Base-by-base conservation (phyloP, 768 basidiomycete genomes). In the Boletus edulis region DNA sequence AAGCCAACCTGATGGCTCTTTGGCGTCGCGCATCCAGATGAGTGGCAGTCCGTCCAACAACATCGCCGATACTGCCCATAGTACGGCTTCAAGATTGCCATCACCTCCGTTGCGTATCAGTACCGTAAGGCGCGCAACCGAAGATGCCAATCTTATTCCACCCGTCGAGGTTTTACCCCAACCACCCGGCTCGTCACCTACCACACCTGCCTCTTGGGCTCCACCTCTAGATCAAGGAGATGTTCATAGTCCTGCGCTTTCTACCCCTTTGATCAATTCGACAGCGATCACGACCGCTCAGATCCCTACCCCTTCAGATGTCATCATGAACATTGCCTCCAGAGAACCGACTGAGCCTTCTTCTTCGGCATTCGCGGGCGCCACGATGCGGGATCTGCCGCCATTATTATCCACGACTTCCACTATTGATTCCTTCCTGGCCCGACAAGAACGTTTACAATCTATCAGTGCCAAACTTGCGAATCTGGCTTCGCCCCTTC, bases 101-200 rank as follows among this genome's bases (percentile, higher is more conserved):
- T 46, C 40, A 15, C 38, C 46, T 20, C n/a, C 34, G 17, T 46
- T 53, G 6, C 60, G 46, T 5, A 12, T 52, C 13, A 43, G 50
- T 3, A 48, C 10, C 9, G 15, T 15, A 5, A 41, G 45, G 14
- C 43, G 9, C 35, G 2, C 31, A 13, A 7, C 27, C 4, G 54
- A 48, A 9, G 46, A 56, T n/a, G 42, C 49, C 15, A 62, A 29
- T 41, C 61, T 71, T 39, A 71, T 71, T 32, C 71, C 69, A 35
- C 69, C 69, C n/a, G 71, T 72, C 24, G 69, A 65, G 52, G 40
- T 69, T 37, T 41, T 72, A 20, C 45, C 55, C n/a, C 50, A 53
- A 41, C 37, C 34, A 39, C 31, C 51, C 11, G 67, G 67, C 31
- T 65, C 68, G 22, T 45, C 56, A 11, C 54, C 67, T 24, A 37